Conservation (phyloP, 169 alveolate species). For the Plasmodium blacklocki region DNA sequence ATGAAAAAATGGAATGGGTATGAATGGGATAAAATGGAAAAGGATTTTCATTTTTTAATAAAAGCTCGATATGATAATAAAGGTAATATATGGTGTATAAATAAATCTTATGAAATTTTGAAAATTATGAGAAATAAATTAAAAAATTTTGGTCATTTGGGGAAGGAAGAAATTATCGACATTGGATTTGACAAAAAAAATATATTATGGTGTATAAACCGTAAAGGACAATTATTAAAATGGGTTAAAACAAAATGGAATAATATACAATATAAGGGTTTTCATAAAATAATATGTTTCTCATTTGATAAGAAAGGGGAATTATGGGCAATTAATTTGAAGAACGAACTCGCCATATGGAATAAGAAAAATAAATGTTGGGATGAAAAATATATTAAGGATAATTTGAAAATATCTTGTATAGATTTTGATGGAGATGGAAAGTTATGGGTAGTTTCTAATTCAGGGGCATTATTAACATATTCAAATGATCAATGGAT, state of each 20-base stretch:
- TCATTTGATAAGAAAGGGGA: constrained; percentile 72
- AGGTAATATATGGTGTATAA: constrained; percentile 69
- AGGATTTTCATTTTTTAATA: constrained; percentile 30
- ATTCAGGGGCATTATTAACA: constrained; percentile 54
- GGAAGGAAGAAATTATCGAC: constrained; percentile 67
- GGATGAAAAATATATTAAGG: constrained; percentile 58
- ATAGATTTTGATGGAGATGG: constrained; percentile 65
- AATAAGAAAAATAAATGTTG: constrained; percentile 38
- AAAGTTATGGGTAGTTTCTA: constrained; percentile 63
- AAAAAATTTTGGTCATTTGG: constrained; percentile 48
- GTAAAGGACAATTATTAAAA: constrained; percentile 66
- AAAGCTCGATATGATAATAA: constrained; percentile 72
- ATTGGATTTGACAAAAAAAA: constrained; percentile 70
- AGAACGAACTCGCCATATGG: constrained; percentile 69
- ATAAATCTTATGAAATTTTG: constrained; percentile 33
- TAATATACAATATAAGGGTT: constrained; percentile 41
- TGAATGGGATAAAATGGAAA: constrained; percentile 61
- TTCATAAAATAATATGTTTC: constrained; percentile 54
- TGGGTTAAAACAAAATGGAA: constrained; percentile 70
- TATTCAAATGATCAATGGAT: constrained; percentile 63
- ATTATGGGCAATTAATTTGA: constrained; percentile 69
- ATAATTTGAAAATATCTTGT: constrained; percentile 48
- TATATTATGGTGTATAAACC: constrained; percentile 72
- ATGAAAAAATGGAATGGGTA: constrained; percentile 74
- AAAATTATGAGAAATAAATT: constrained; percentile 26